Percentiles rank a stretch among this genome's conserved stretches.
These are phyloP conservation scores for Lactarius sp. DNA, from an alignment of 768 basidiomycete genomes.

Conservation along the genomic window DNA sequence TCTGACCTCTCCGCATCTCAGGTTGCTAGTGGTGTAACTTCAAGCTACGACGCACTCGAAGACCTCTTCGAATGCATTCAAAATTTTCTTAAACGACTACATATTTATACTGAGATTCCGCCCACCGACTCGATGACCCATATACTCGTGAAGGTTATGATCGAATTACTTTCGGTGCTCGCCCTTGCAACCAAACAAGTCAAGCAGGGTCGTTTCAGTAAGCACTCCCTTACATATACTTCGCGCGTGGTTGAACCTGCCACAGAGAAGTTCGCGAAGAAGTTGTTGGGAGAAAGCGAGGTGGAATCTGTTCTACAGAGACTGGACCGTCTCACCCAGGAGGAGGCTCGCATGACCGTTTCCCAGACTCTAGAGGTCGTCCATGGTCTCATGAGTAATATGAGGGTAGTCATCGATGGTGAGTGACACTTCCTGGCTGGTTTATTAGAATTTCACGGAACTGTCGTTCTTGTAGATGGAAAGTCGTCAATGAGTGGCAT, in stretches of 20 bases:
- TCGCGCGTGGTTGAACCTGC: not conserved
- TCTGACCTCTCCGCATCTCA: not conserved
- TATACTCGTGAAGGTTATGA: not conserved
- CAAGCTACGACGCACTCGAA: conserved; percentile 1
- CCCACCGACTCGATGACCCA: not conserved
- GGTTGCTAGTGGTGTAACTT: conserved; percentile 1
- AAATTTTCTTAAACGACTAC: conserved; percentile 3
- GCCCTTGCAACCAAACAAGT: conserved; percentile 12
- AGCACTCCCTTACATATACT: not conserved
- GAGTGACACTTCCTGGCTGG: not conserved
- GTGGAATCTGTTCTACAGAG: not conserved
- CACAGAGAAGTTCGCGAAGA: conserved; percentile 9
- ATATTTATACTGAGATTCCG: not conserved
- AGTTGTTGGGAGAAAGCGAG: conserved; percentile 4
- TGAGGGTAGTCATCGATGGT: conserved; percentile 3
- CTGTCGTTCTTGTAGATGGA: not conserved
- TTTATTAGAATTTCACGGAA: not conserved
- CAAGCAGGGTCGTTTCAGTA: conserved; percentile 8
- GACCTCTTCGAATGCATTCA: not conserved
- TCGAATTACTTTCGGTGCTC: conserved; percentile 7
- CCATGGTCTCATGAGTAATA: not conserved
- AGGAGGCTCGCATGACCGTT: not conserved
- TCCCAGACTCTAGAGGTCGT: not conserved
- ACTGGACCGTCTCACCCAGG: conserved; percentile 3
- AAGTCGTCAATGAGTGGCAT: not conserved